These are phyloP conservation scores for Bromus sterilis DNA, from an alignment of 176 grass and related monocot genomes.

Conservation along the genomic window DNA sequence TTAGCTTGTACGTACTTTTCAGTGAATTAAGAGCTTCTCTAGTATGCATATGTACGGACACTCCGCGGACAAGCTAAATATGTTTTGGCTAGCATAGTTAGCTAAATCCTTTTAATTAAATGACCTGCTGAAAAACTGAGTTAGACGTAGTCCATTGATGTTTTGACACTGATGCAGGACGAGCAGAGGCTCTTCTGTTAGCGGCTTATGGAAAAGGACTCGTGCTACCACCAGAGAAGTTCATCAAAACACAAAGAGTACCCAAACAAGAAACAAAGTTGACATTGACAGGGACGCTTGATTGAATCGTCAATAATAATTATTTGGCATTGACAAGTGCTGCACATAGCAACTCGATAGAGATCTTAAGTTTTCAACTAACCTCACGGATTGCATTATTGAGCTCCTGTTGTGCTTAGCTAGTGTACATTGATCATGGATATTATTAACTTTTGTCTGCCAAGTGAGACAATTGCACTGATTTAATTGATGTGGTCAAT, in stretches of 20 bases:
- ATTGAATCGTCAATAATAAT: conserved; percentile 6
- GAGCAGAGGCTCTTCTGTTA: conserved; percentile 94
- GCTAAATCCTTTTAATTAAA: neutral
- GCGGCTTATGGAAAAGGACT: conserved; percentile 84
- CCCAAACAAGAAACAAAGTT: neutral
- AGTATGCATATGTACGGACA: neutral
- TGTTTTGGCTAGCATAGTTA: neutral
- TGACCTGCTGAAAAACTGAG: neutral
- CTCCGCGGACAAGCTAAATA: neutral
- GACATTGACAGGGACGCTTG: neutral
- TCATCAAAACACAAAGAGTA: neutral
- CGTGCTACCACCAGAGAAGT: conserved; percentile 28
- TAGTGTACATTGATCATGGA: neutral
- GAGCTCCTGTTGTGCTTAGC: neutral
- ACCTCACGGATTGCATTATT: neutral
- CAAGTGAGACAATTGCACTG: neutral
- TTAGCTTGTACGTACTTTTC: neutral
- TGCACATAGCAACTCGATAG: conserved; percentile 1
- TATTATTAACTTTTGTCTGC: neutral
- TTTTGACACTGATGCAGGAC: conserved; percentile 34
- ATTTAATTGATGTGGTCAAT: neutral
- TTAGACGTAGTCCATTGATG: neutral
- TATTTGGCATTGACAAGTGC: neutral
- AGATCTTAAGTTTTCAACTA: neutral
- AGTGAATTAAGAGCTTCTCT: neutral